Percentiles rank a stretch among this genome's conserved stretches.
phyloP scores from a whole-genome alignment of 2,329 filamentous ascomycete species.

The Diaporthe sp. region DNA sequence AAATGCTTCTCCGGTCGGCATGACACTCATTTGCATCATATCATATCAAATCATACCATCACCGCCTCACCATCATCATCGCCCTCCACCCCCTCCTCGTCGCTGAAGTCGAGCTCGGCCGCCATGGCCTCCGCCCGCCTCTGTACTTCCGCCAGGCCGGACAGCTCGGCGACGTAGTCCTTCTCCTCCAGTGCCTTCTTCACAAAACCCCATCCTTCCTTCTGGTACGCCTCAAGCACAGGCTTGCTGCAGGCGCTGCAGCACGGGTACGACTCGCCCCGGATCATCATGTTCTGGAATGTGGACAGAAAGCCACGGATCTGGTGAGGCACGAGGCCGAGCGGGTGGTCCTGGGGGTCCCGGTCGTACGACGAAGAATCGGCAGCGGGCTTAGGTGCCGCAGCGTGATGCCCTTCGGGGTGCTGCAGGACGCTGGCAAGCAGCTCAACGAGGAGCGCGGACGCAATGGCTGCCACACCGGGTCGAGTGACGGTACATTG shows the following conservation, averaged over 20 bases:
- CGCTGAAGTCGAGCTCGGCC: constrained; percentile 72
- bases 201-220: constrained; percentile 82
- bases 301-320: constrained; percentile 82
- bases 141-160: constrained; percentile 80
- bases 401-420: constrained; percentile 75
- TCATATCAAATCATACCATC: constrained; percentile 55
- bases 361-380: constrained; percentile 62
- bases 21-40: not conserved
- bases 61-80: constrained; percentile 69
- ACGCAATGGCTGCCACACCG: constrained; percentile 92
- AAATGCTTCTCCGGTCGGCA: not conserved
- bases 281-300: constrained; percentile 81
- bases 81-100: constrained; percentile 65
- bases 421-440: constrained; percentile 91
- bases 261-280: constrained; percentile 81
- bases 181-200: constrained; percentile 80
- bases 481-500: constrained; percentile 98
- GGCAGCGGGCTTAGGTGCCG: constrained; percentile 61
- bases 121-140: constrained; percentile 66
- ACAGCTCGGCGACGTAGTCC: constrained; percentile 84
- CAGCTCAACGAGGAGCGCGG: constrained; percentile 90
- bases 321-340: constrained; percentile 83
- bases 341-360: constrained; percentile 70
- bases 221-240: constrained; percentile 76
- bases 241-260: constrained; percentile 84